Conservation (phyloP, 106 monocot genomes). For the Acorus gramineus region DNA sequence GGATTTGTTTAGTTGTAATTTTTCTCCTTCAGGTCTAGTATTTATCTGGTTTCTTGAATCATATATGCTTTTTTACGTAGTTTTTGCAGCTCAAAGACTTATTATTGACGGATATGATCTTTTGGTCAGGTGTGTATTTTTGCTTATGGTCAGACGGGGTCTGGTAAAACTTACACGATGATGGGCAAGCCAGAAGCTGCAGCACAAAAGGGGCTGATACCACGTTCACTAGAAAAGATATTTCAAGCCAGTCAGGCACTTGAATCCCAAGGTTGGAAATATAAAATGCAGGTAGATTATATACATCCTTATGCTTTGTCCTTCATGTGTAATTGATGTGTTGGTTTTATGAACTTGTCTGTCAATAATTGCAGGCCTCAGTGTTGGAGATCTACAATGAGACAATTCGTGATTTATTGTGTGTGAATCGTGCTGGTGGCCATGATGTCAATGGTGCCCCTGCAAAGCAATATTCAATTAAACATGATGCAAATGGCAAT, state of each 20-base stretch:
- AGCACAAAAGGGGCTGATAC: constrained; percentile 72
- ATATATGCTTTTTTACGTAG: not conserved
- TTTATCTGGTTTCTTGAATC: too few species aligned
- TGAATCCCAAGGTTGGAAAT: constrained; percentile 75
- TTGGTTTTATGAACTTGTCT: not conserved
- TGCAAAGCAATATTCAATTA: constrained; percentile 63
- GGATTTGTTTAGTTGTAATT: too few species aligned
- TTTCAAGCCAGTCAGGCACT: constrained; percentile 60
- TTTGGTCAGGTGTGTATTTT: constrained; percentile 80
- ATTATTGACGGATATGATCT: not conserved
- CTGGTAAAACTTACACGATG: constrained; percentile 97
- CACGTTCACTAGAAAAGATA: constrained; percentile 83
- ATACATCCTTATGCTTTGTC: not conserved
- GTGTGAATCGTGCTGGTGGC: constrained; percentile 13
- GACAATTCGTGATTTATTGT: constrained; percentile 71
- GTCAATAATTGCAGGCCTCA: constrained; percentile 40
- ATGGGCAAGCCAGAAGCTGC: constrained; percentile 63
- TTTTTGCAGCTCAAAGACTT: not conserved
- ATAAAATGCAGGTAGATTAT: constrained; percentile 67
- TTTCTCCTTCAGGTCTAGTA: too few species aligned
- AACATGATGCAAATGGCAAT: constrained; percentile 72
- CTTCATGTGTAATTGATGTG: not conserved
- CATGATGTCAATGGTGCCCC: constrained; percentile 18
- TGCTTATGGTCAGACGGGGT: constrained; percentile 98
- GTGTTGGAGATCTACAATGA: constrained; percentile 97